Percentiles rank a stretch among this genome's conserved stretches.
Conservation (phyloP, 78 protist species). For the Trichosphaerium sp. region DNA sequence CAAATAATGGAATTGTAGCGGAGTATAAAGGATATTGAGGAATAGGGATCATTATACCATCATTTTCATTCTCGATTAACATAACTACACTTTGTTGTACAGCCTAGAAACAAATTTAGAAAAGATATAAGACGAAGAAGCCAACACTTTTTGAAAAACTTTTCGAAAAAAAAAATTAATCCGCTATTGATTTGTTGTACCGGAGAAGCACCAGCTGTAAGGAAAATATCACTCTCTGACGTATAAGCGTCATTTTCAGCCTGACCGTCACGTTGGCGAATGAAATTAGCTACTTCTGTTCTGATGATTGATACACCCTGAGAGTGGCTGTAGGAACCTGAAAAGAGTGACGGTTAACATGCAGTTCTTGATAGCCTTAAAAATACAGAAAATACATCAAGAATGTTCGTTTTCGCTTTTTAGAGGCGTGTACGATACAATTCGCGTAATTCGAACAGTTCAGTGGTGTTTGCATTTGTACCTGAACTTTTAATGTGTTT, state of each 20-base stretch:
- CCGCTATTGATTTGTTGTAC: too few relatives aligned
- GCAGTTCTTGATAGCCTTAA: too few relatives aligned
- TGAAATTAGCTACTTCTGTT: constrained; percentile 75
- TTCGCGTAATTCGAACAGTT: neutral
- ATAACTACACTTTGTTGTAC: constrained; percentile 35
- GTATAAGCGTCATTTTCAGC: constrained; percentile 45
- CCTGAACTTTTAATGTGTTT: too few relatives aligned
- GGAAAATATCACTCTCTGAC: constrained; percentile 76
- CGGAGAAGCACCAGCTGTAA: constrained; percentile 94
- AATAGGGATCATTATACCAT: constrained; percentile 90
- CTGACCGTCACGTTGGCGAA: constrained; percentile 66
- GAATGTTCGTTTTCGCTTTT: neutral
- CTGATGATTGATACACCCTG: constrained; percentile 74
- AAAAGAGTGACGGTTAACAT: too few relatives aligned
- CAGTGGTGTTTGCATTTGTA: neutral
- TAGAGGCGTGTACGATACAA: neutral
- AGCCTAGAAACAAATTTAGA: too few relatives aligned
- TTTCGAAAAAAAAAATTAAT: too few relatives aligned
- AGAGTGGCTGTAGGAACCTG: constrained; percentile 89
- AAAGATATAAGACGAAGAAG: too few relatives aligned
- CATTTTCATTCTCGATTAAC: constrained; percentile 39
- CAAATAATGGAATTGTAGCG: constrained; percentile 81
- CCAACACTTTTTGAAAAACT: too few relatives aligned
- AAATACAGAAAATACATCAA: too few relatives aligned
- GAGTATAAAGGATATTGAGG: constrained; percentile 99